These are phyloP conservation scores for Scutellaria galericulata DNA, from an alignment of 257 asterid species.

Conservation along the genomic window DNA sequence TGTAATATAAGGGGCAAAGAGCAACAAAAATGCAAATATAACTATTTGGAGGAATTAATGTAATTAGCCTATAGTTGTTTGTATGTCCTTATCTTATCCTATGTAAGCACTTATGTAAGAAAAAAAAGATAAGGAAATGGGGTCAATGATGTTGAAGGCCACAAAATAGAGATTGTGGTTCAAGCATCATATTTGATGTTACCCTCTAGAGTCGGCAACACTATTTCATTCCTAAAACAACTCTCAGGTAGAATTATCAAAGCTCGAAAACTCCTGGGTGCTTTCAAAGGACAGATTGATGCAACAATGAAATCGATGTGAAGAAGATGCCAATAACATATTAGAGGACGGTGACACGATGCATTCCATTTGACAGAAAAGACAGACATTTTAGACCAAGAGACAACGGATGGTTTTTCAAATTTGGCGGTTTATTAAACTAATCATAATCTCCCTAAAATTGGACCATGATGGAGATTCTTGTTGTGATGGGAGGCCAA, in stretches of 20 bases:
- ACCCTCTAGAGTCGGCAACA: not conserved
- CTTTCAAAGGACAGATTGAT: not conserved
- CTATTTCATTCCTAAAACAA: not conserved
- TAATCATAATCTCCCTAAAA: not conserved
- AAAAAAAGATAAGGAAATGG: not conserved
- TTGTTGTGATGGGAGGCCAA: not conserved
- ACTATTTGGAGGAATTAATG: too few species aligned
- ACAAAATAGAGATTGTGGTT: not conserved
- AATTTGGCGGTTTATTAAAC: constrained; percentile 37
- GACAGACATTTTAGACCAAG: not conserved
- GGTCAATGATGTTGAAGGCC: too few species aligned
- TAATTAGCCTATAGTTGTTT: too few species aligned
- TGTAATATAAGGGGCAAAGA: too few species aligned
- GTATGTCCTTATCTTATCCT: constrained; percentile 26
- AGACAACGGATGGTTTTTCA: constrained; percentile 31
- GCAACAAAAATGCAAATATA: too few species aligned
- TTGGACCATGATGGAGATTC: constrained; percentile 31
- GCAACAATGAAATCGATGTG: constrained; percentile 32
- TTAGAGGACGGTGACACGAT: constrained; percentile 34
- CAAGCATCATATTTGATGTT: constrained; percentile 4
- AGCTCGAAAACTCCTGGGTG: not conserved
- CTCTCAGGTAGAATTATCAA: not conserved
- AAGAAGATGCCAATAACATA: constrained; percentile 24
- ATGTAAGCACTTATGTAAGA: constrained; percentile 21
- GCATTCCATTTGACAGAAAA: constrained; percentile 28